A percentile compares a stretch with the other conserved stretches of the same genome.
Conservation (phyloP, 768 basidiomycete genomes). For the Russula dissimulans region DNA sequence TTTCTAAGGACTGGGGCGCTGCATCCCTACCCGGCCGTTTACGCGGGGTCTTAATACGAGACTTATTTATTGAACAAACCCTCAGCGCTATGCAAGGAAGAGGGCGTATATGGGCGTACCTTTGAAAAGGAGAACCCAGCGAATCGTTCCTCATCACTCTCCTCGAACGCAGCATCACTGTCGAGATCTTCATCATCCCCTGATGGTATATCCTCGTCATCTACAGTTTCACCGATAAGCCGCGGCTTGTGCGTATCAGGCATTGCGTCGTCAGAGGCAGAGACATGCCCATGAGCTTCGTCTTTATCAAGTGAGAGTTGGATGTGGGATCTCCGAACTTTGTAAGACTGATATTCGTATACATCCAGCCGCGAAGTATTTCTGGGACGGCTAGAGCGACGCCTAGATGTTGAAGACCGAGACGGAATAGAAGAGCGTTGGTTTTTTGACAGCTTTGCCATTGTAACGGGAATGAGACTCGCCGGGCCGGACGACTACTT, state of each 20-base stretch:
- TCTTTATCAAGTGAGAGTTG: constrained; percentile 47
- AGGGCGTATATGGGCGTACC: constrained; percentile 18
- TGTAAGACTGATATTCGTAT: constrained; percentile 53
- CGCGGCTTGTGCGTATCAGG: constrained; percentile 24
- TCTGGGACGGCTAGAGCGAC: constrained; percentile 25
- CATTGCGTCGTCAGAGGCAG: constrained; percentile 29
- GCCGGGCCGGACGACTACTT: no score
- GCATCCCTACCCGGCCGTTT: background rate
- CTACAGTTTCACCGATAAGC: constrained; percentile 34
- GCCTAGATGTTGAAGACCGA: constrained; percentile 30
- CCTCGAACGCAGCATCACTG: constrained; percentile 76
- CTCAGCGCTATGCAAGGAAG: constrained; percentile 1
- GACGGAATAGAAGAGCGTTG: background rate
- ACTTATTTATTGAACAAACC: background rate
- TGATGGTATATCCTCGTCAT: constrained; percentile 30
- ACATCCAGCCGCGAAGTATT: constrained; percentile 34
- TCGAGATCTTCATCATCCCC: constrained; percentile 82
- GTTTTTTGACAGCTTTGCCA: background rate
- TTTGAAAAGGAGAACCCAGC: constrained; percentile 46
- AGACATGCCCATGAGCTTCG: constrained; percentile 30
- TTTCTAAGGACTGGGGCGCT: background rate
- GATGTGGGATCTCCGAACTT: constrained; percentile 43
- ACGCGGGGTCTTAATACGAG: background rate
- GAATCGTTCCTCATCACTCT: constrained; percentile 72
- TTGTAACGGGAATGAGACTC: background rate